A percentile compares a stretch with the other conserved stretches of the same genome.
phyloP scores from a whole-genome alignment of 441 rosid genomes.

The Caryocar brasiliense region DNA sequence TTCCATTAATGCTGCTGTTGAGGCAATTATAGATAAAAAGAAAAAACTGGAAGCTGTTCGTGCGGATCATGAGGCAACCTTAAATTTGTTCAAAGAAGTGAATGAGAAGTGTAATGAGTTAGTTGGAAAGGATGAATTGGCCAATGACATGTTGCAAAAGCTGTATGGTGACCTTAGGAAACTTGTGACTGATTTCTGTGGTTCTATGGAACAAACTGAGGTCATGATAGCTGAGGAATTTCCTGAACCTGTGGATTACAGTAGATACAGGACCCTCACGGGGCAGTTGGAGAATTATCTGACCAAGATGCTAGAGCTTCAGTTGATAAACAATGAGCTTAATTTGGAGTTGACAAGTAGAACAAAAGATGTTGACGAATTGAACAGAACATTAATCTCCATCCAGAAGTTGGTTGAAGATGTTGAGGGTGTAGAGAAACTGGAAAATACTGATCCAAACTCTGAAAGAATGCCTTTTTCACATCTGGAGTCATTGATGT shows the following conservation, averaged over 20 bases:
- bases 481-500: slow-evolving; percentile 53
- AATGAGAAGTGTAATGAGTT: slow-evolving; percentile 42
- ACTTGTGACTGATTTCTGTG: slow-evolving; percentile 37
- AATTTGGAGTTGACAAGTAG: slow-evolving; percentile 42
- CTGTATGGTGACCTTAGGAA: slow-evolving; percentile 44
- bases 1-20: slow-evolving; percentile 53
- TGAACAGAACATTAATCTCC: slow-evolving; percentile 35
- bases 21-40: slow-evolving; percentile 47
- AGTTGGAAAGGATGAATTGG: slow-evolving; percentile 36
- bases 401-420: slow-evolving; percentile 50
- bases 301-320: slow-evolving; percentile 57
- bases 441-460: slow-evolving; percentile 28
- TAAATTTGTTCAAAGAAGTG: slow-evolving; percentile 27
- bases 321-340: slow-evolving; percentile 46
- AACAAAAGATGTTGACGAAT: slow-evolving; percentile 49
- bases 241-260: slow-evolving; percentile 38
- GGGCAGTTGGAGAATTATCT: slow-evolving; percentile 45
- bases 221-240: slow-evolving; percentile 20
- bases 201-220: slow-evolving; percentile 26
- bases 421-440: slow-evolving; percentile 51
- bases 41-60: slow-evolving; percentile 47
- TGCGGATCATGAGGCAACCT: slow-evolving; percentile 18
- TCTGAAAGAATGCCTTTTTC: slow-evolving; percentile 36
- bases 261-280: slow-evolving; percentile 33
- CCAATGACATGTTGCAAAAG: slow-evolving; percentile 28